Evolutionary conservation across 2,329 filamentous ascomycete genomes (phyloP).

Genomic region (Trichoderma asperellum): DNA sequence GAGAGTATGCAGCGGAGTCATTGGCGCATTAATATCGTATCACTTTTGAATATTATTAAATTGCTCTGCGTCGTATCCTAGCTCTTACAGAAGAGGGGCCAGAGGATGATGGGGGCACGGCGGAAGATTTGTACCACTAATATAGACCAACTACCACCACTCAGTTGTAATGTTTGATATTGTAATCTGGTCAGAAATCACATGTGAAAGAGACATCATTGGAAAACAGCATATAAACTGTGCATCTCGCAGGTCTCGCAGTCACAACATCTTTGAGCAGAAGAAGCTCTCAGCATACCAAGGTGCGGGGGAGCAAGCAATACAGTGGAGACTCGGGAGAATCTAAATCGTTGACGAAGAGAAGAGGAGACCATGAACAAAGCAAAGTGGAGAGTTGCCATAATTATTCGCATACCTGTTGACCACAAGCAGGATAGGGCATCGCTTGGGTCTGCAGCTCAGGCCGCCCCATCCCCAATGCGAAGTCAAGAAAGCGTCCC

Average conservation of each 20-base stretch:
- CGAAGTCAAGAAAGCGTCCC: neutral
- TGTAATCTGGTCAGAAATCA: slow-evolving; percentile 5
- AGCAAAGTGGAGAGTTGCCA: slow-evolving; percentile 11
- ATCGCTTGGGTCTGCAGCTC: slow-evolving; percentile 21
- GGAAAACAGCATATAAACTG: neutral
- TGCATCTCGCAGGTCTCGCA: neutral
- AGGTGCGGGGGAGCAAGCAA: neutral
- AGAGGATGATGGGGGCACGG: slow-evolving; percentile 2
- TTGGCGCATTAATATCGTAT: slow-evolving; percentile 17
- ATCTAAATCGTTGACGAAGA: slow-evolving; percentile 20
- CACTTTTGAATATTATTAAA: slow-evolving; percentile 15
- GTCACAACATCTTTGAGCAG: neutral
- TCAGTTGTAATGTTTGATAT: neutral
- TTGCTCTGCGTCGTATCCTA: slow-evolving; percentile 1
- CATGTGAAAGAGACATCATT: slow-evolving; percentile 15
- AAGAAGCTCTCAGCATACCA: neutral
- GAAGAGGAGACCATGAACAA: slow-evolving; percentile 5
- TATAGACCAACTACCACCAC: neutral
- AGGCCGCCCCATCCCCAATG: slow-evolving; percentile 1
- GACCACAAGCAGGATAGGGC: neutral
- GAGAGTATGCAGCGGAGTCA: slow-evolving; percentile 8
- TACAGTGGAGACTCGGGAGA: slow-evolving; percentile 14
- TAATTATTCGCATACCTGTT: slow-evolving; percentile 1
- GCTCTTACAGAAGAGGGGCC: slow-evolving; percentile 12
- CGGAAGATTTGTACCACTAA: neutral